Conservation (phyloP, 108 stramenopile genomes). For the Nitzschia sp. region DNA sequence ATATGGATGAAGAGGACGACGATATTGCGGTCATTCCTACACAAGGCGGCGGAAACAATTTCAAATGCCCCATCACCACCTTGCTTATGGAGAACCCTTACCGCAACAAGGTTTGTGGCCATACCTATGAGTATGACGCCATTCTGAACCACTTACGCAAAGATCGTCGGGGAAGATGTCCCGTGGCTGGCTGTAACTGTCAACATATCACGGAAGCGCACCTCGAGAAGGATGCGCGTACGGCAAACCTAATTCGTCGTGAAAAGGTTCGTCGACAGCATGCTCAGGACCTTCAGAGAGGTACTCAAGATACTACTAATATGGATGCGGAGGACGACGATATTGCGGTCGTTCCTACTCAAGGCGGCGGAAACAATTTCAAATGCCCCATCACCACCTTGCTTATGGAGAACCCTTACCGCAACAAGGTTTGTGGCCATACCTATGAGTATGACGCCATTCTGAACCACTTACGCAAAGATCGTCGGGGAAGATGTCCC, state of each 20-base stretch:
- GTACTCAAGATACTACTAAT: constrained; percentile 16
- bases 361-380: constrained; percentile 5
- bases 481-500: constrained; percentile 47
- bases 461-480: constrained; percentile 33
- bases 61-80: constrained; percentile 69
- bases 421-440: constrained; percentile 64
- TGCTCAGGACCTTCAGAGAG: constrained; percentile 4
- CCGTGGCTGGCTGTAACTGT: constrained; percentile 66
- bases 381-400: constrained; percentile 69
- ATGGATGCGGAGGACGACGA: constrained; percentile 32
- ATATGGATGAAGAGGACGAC: constrained; percentile 25
- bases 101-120: constrained; percentile 60
- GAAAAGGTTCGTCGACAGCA: constrained; percentile 46
- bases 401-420: constrained; percentile 65
- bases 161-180: constrained; percentile 40
- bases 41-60: neutral
- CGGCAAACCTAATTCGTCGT: constrained; percentile 52
- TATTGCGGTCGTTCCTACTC: constrained; percentile 14
- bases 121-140: constrained; percentile 54
- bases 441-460: constrained; percentile 56
- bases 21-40: constrained; percentile 27
- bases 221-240: constrained; percentile 59
- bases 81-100: constrained; percentile 66
- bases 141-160: constrained; percentile 44
- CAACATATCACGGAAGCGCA: constrained; percentile 30